phyloP scores from a whole-genome alignment of 1,139 yeast genomes.

The Arxiozyma slooffiae region DNA sequence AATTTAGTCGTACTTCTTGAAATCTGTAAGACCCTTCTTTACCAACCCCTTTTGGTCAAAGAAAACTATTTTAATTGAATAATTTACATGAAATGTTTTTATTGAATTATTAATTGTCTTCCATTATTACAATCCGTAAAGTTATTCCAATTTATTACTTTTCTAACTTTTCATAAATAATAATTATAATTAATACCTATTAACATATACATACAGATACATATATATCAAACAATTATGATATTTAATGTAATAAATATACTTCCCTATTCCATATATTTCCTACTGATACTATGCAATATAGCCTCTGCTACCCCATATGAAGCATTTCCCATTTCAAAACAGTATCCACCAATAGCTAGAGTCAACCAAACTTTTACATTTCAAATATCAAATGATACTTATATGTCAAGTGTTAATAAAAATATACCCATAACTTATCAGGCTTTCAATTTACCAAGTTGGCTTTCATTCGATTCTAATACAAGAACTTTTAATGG shows the following conservation, averaged over 20 bases:
- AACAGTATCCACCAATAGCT: slow-evolving; percentile 84
- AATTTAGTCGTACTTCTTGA: background rate
- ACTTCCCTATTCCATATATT: background rate
- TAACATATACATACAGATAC: no score
- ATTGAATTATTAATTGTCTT: background rate
- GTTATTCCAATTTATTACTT: background rate
- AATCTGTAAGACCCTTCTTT: background rate
- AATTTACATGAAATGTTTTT: background rate
- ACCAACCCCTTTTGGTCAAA: no score
- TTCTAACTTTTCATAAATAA: no score
- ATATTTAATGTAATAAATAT: background rate
- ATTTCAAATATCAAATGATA: slow-evolving; percentile 64
- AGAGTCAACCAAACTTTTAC: slow-evolving; percentile 51
- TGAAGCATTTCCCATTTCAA: slow-evolving; percentile 68
- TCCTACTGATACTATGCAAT: background rate
- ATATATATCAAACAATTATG: background rate
- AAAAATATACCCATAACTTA: slow-evolving; percentile 41
- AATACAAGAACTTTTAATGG: slow-evolving; percentile 57
- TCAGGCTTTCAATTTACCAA: slow-evolving; percentile 50
- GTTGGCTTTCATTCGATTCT: slow-evolving; percentile 69
- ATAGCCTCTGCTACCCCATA: slow-evolving; percentile 34
- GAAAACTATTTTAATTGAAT: no score
- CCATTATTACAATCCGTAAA: background rate
- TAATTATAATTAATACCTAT: no score
- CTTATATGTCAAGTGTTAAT: slow-evolving; percentile 46